Evolutionary conservation across 768 basidiomycete species (phyloP).

Genomic region (Lentinula aciculospora): DNA sequence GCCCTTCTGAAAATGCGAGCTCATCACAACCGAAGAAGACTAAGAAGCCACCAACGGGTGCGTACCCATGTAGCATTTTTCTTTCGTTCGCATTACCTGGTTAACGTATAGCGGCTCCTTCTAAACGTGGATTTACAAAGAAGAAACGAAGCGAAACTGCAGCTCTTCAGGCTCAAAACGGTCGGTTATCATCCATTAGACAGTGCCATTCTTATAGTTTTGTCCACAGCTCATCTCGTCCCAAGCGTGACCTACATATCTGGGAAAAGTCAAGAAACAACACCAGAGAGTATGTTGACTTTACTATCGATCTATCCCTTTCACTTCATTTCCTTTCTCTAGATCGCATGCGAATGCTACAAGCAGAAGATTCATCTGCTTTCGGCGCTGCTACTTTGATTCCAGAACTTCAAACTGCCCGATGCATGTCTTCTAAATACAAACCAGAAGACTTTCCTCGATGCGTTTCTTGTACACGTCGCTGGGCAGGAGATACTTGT

Average conservation of each 20-base stretch:
- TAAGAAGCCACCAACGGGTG: neutral
- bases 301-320: conserved; percentile 2
- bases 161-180: conserved; percentile 58
- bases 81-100: neutral
- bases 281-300: conserved; percentile 27
- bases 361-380: conserved; percentile 15
- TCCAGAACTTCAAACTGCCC: conserved; percentile 70
- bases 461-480: conserved; percentile 79
- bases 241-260: conserved; percentile 39
- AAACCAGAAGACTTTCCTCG: conserved; percentile 67
- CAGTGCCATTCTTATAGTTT: conserved; percentile 8
- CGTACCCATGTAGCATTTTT: neutral
- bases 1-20: neutral
- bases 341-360: conserved; percentile 24
- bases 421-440: conserved; percentile 83
- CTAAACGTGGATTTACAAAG: conserved; percentile 63
- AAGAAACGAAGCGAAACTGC: conserved; percentile 73
- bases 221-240: conserved; percentile 36
- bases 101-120: conserved; percentile 17
- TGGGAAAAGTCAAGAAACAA: conserved; percentile 43
- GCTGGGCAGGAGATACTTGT: conserved; percentile 86
- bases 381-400: conserved; percentile 25
- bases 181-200: conserved; percentile 27
- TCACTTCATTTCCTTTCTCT: neutral
- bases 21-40: neutral